Base-by-base conservation (phyloP, 2,329 filamentous ascomycete genomes). In the Helminthosporium solani region DNA sequence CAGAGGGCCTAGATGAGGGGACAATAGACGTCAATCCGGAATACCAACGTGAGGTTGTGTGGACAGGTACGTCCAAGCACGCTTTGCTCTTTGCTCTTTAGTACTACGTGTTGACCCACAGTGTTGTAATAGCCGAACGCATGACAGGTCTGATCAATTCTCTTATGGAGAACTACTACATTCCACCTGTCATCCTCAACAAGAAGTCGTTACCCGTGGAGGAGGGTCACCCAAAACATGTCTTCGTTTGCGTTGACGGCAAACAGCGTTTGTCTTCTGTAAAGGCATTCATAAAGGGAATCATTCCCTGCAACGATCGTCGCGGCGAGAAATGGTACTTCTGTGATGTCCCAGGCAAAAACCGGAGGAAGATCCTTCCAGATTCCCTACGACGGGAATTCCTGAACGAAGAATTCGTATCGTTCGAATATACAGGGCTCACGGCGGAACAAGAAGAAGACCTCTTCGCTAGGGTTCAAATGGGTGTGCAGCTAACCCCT, bases 181-280 rank as follows among this genome's bases (percentile, higher is more conserved):
- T 77, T 21, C 75, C 75, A 11, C 75, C 75, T 2, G 70, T 78
- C 6, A 76, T 77, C 34, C 72, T 78, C 44, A 77, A 77, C 50
- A 63, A 64, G 34, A 59, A 64, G 37, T 44, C 49, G 35, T 39
- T 45, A 21, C 14, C 23, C 23, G 31, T 25, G 4, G 44, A 45
- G 20, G 45, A 57, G 38, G 55, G 45, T 14, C 47, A 45, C 35
- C 36, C 51, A 15, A 53, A 49, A 25, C 56, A 61, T 39, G 57
- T 46, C 12, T 61, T 72, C 9, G 64, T 73, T 15, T 76, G 73
- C 47, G 68, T 77, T 7, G 74, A 77, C 56, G 75, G 75, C 3
- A 77, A 78, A 56, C 75, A 78, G 52, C 70, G 75, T 12, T 57
- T 78, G 3, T 72, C 73, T 2, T 76, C 74, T 1, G 61, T 78